These are phyloP conservation scores for Conticribra weissflogii DNA, from an alignment of 108 stramenopile species.

Conservation along the genomic window DNA sequence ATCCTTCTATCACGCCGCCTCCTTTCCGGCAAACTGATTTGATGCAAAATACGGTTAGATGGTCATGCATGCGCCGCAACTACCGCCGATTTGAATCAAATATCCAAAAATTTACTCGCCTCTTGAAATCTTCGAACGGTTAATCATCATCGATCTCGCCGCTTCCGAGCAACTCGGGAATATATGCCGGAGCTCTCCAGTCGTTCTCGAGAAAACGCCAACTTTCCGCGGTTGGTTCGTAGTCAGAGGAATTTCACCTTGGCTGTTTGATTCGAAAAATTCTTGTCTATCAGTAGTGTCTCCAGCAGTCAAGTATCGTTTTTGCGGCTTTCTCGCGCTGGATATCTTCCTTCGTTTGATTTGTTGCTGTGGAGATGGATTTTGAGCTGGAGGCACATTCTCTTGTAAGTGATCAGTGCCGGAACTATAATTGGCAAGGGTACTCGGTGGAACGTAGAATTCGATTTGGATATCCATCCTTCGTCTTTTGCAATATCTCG, in stretches of 20 bases:
- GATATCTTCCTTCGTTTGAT: constrained; percentile 15
- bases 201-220: constrained; percentile 1
- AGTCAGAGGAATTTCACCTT: background rate
- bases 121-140: background rate
- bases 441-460: background rate
- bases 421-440: background rate
- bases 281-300: background rate
- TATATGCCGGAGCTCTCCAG: background rate
- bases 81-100: background rate
- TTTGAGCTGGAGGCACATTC: background rate
- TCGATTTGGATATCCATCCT: too few relatives aligned
- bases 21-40: constrained; percentile 1
- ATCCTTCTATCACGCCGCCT: background rate
- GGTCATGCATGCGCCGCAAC: background rate
- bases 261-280: background rate
- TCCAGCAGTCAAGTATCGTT: background rate
- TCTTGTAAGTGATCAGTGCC: background rate
- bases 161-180: constrained; percentile 19
- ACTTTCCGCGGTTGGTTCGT: constrained; percentile 2
- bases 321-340: constrained; percentile 5
- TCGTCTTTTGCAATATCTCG: too few relatives aligned
- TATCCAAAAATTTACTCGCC: background rate
- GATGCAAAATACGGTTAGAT: background rate
- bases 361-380: constrained; percentile 6
- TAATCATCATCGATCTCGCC: background rate